Conservation (phyloP, 164 flowering plant genomes). For the Aristolochia fimbriata region DNA sequence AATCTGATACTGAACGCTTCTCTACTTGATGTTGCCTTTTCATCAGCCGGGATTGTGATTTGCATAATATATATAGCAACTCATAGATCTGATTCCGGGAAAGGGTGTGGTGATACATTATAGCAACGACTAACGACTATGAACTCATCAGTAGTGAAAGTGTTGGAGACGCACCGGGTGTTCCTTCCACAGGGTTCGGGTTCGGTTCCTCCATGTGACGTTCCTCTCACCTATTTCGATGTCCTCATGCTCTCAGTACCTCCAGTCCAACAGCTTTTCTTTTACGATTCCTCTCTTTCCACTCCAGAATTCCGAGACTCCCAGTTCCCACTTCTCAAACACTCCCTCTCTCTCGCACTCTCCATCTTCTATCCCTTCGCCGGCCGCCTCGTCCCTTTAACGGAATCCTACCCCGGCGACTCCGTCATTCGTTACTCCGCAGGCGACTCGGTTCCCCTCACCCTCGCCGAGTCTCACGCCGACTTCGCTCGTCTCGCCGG, state of each 20-base stretch:
- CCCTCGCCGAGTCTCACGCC: conserved; percentile 11
- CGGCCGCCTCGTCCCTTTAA: conserved; percentile 17
- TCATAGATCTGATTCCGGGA: no score
- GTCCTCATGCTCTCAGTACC: neutral
- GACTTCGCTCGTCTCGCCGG: conserved; percentile 3
- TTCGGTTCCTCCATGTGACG: neutral
- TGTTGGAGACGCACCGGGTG: neutral
- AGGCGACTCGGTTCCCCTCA: no score
- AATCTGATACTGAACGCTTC: no score
- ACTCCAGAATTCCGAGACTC: neutral
- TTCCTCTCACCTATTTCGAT: conserved; percentile 11
- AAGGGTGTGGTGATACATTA: no score
- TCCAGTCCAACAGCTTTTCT: conserved; percentile 5
- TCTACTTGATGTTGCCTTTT: no score
- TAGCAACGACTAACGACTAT: no score
- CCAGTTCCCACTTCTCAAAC: conserved; percentile 18
- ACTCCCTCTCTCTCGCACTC: conserved; percentile 33
- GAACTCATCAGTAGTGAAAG: neutral
- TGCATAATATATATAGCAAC: no score
- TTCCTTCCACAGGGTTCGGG: neutral
- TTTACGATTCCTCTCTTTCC: neutral
- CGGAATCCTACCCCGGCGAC: conserved; percentile 5
- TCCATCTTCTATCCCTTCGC: conserved; percentile 27
- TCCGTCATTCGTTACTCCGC: conserved; percentile 17
- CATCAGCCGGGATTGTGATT: no score